Percentiles rank a stretch among this genome's conserved stretches.
Evolutionary conservation across 208 protist species (phyloP).

Genomic region (Crithidia brevicula): DNA sequence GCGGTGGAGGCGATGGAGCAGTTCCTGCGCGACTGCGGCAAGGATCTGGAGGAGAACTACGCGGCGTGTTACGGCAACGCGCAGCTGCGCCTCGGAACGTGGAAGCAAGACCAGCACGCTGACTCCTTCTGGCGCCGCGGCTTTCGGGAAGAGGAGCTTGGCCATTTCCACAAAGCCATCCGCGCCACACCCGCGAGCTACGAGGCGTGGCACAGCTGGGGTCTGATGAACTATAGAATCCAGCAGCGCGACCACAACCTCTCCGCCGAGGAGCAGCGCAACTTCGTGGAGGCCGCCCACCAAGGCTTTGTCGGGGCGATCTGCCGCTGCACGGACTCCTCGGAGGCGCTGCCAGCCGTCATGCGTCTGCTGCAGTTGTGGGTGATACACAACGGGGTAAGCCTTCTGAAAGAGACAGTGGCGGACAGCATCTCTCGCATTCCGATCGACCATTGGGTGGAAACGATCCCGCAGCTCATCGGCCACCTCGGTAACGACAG

Average conservation of each 20-base stretch:
- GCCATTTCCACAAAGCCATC: slow-evolving; percentile 88
- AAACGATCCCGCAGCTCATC: slow-evolving; percentile 99
- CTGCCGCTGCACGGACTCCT: slow-evolving; percentile 71
- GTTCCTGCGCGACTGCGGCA: slow-evolving; percentile 63
- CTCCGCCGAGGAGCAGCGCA: slow-evolving; percentile 66
- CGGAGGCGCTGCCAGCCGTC: slow-evolving; percentile 94
- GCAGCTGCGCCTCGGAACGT: slow-evolving; percentile 80
- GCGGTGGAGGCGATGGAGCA: slow-evolving; percentile 78
- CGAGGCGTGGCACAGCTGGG: slow-evolving; percentile 98
- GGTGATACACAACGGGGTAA: slow-evolving; percentile 96
- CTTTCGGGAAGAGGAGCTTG: slow-evolving; percentile 71
- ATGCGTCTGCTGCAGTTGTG: slow-evolving; percentile 98
- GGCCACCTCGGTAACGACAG: slow-evolving; percentile 95
- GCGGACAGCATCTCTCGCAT: slow-evolving; percentile 95
- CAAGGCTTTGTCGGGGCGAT: slow-evolving; percentile 98
- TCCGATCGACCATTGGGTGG: slow-evolving; percentile 98
- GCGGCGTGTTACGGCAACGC: slow-evolving; percentile 73
- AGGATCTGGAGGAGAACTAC: slow-evolving; percentile 63
- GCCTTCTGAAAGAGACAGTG: slow-evolving; percentile 87
- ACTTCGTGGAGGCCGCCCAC: slow-evolving; percentile 92
- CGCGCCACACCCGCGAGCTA: slow-evolving; percentile 76
- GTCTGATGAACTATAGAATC: slow-evolving; percentile 97
- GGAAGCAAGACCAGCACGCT: slow-evolving; percentile 87
- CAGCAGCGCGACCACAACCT: slow-evolving; percentile 88
- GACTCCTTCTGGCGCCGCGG: slow-evolving; percentile 84